Conservation (phyloP, 116 monocot species). For the Zostera marina region DNA sequence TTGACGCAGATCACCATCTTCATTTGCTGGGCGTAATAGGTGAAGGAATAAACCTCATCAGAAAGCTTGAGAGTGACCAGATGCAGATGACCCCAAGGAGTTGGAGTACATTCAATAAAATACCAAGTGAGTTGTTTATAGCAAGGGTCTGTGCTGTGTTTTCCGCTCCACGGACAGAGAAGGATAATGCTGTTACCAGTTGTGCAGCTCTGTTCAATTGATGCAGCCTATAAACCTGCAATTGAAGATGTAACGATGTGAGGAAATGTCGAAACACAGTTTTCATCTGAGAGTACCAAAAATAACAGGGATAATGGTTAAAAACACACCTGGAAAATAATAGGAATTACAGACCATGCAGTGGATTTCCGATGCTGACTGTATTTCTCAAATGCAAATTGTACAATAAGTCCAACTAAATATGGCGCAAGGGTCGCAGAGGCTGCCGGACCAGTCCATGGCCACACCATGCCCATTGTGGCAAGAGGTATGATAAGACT, state of each 20-base stretch:
- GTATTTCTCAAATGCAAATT: slow-evolving; percentile 89
- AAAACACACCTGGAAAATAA: slow-evolving; percentile 63
- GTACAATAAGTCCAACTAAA: slow-evolving; percentile 78
- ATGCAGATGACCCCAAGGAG: slow-evolving; percentile 87
- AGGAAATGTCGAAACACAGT: background rate
- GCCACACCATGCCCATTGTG: slow-evolving; percentile 98
- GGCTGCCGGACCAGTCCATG: slow-evolving; percentile 97
- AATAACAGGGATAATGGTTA: background rate
- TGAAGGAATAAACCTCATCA: slow-evolving; percentile 76
- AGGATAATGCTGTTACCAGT: slow-evolving; percentile 79
- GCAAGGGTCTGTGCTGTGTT: slow-evolving; percentile 67
- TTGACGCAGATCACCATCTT: background rate
- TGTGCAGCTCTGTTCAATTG: slow-evolving; percentile 94
- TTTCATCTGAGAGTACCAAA: background rate
- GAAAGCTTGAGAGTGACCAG: slow-evolving; percentile 87
- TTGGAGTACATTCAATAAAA: slow-evolving; percentile 69
- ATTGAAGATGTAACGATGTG: background rate
- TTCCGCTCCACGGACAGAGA: slow-evolving; percentile 81
- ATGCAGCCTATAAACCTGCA: slow-evolving; percentile 90
- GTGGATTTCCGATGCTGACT: slow-evolving; percentile 46
- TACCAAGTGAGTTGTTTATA: slow-evolving; percentile 67
- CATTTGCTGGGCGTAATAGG: slow-evolving; percentile 21
- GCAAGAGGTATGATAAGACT: slow-evolving; percentile 79
- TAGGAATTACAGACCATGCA: slow-evolving; percentile 72
- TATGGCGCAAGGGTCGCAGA: slow-evolving; percentile 96